Percentiles rank a stretch among this genome's conserved stretches.
These are phyloP conservation scores for Suillus occidentalis DNA, from an alignment of 768 basidiomycete species.

Conservation along the genomic window DNA sequence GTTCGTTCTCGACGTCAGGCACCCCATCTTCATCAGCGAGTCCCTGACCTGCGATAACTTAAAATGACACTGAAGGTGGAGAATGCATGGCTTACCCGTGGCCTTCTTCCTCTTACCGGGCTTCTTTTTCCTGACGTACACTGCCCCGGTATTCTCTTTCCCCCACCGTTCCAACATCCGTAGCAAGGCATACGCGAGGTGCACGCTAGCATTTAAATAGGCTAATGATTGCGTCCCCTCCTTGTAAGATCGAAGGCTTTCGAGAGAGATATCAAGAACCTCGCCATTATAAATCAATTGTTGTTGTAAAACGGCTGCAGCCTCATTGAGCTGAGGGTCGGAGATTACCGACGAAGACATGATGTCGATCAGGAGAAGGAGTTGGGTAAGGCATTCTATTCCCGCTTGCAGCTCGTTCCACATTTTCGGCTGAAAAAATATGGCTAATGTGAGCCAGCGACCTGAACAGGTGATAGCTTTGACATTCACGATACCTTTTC, in stretches of 20 bases:
- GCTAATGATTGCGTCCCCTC: slow-evolving; percentile 75
- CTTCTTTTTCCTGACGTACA: slow-evolving; percentile 75
- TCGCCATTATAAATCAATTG: slow-evolving; percentile 96
- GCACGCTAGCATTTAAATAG: slow-evolving; percentile 85
- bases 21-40: slow-evolving; percentile 59
- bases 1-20: slow-evolving; percentile 65
- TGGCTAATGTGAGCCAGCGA: slow-evolving; percentile 11
- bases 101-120: slow-evolving; percentile 53
- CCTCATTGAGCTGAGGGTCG: slow-evolving; percentile 56
- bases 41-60: slow-evolving; percentile 32
- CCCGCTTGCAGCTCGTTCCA: slow-evolving; percentile 96
- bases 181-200: slow-evolving; percentile 82
- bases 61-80: slow-evolving; percentile 9
- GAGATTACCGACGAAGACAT: slow-evolving; percentile 59
- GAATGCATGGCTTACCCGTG: slow-evolving; percentile 39
- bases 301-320: slow-evolving; percentile 79
- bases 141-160: slow-evolving; percentile 60
- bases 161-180: slow-evolving; percentile 88
- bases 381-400: slow-evolving; percentile 90
- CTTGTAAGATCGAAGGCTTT: slow-evolving; percentile 75
- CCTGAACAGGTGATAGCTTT: slow-evolving; percentile 8
- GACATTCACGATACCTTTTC: slow-evolving; percentile 65
- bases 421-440: slow-evolving; percentile 68
- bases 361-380: slow-evolving; percentile 83
- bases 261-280: slow-evolving; percentile 83